Percentiles rank a stretch among this genome's conserved stretches.
Evolutionary conservation across 2,329 filamentous ascomycete genomes (phyloP).

Genomic region (Lasiodiplodia theobromae): DNA sequence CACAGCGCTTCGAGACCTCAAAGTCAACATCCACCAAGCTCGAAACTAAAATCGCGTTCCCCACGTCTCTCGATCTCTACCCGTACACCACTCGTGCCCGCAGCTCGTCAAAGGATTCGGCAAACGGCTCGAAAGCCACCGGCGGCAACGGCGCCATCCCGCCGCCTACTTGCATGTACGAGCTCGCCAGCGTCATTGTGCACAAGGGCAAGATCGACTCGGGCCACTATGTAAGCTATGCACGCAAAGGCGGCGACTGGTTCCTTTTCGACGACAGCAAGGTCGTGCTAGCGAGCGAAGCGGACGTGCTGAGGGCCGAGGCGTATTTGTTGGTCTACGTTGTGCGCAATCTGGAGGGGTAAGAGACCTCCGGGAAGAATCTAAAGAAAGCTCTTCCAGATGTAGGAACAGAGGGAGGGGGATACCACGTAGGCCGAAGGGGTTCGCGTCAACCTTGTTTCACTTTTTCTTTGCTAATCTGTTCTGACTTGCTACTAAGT

Average conservation of each 20-base stretch:
- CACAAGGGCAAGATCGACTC: slow-evolving; percentile 93
- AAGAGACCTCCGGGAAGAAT: background rate
- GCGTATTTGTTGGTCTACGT: slow-evolving; percentile 90
- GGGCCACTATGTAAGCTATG: slow-evolving; percentile 92
- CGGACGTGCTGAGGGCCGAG: slow-evolving; percentile 83
- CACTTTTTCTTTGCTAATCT: background rate
- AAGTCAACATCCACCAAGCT: slow-evolving; percentile 83
- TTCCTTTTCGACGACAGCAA: slow-evolving; percentile 96
- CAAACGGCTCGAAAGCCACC: slow-evolving; percentile 38
- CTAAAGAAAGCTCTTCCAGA: background rate
- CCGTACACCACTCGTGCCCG: slow-evolving; percentile 78
- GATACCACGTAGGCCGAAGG: background rate
- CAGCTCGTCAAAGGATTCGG: background rate
- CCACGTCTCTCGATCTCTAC: slow-evolving; percentile 85
- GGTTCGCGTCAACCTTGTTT: background rate
- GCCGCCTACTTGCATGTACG: slow-evolving; percentile 73
- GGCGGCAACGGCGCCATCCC: slow-evolving; percentile 26
- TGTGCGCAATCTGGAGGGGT: slow-evolving; percentile 35
- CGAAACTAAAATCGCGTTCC: slow-evolving; percentile 84
- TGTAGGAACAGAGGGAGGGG: background rate
- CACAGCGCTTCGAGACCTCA: slow-evolving; percentile 75
- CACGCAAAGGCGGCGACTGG: slow-evolving; percentile 84
- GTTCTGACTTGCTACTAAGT: background rate
- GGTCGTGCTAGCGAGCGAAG: slow-evolving; percentile 82
- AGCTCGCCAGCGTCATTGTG: slow-evolving; percentile 87